Base-by-base conservation (phyloP, 2,329 filamentous ascomycete species). In the Orbilia ellipsospora region DNA sequence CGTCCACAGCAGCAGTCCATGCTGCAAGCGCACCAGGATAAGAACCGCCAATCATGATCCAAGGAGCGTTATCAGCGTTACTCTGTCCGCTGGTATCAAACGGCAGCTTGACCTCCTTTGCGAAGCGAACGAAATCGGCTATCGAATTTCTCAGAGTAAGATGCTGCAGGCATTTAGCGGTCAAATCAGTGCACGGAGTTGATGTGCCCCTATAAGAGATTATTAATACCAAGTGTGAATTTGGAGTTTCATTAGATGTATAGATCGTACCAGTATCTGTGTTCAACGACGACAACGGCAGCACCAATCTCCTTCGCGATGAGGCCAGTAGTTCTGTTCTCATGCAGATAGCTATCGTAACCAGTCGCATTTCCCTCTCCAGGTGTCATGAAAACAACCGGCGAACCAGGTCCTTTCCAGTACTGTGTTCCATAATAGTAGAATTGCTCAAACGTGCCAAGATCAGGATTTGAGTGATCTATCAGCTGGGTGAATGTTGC, bases 1-100 rank as follows among this genome's bases (percentile, higher is more conserved):
- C 86, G 0, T 83, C 81, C 1, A 85, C 81, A 12, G 84, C 84
- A 42, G 85, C 85, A 1, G 84, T 86, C 87, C 87, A 88, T 0
- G 86, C 87, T 1, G 86, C 80, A 15, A 89, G 81, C 4, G 86
- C 86, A 48, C 87, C 87, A 36, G 84, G 84, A 79, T 89, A 89
- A 0, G 85, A 88, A 28, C 86, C 87, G 13, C 87, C 87, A 5
- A 83, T 82, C 55, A 86, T 82, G 4, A 89, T 83, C 87, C 87
- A 89, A 1, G 88, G 87, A 2, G 86, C 85, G 12, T 84, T 82
- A 2, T 83, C 82, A 1, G 87, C 85, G 68, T 87, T 87, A 76
- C 83, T 86, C 63, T 80, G 81, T 16, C 82, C 80, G 50, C 83
- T 82, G 0, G 80, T 81, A 75, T 87, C 86, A 77, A 89, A 89